Evolutionary conservation across 768 basidiomycete species (phyloP).

Genomic region (Pleurotus platypus): DNA sequence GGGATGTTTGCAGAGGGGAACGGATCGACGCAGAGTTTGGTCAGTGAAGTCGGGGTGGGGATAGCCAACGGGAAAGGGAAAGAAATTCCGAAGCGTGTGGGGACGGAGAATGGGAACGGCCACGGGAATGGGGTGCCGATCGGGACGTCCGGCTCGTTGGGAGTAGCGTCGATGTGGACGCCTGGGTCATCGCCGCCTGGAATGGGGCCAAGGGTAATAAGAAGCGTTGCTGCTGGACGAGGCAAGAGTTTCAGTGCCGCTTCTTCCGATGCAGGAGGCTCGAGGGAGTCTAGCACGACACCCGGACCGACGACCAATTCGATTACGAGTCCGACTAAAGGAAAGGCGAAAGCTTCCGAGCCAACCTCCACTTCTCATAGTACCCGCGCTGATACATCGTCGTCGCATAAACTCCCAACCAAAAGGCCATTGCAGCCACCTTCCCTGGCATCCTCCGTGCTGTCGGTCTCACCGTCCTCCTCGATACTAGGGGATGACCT

Average conservation of each 20-base stretch:
- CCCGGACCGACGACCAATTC: not conserved
- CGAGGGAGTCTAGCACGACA: not conserved
- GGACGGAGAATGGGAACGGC: not conserved
- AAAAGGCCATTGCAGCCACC: slow-evolving; percentile 2
- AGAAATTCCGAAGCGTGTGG: not conserved
- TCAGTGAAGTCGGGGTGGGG: slow-evolving; percentile 23
- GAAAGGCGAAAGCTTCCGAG: not conserved
- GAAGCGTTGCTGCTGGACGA: slow-evolving; percentile 49
- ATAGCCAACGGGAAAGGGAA: slow-evolving; percentile 8
- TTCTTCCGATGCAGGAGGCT: slow-evolving; percentile 5
- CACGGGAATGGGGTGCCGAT: slow-evolving; percentile 12
- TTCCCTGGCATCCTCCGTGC: not conserved
- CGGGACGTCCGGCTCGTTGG: not conserved
- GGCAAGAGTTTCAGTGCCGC: slow-evolving; percentile 31
- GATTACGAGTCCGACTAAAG: not conserved
- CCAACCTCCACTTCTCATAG: not conserved
- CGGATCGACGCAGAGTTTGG: slow-evolving; percentile 45
- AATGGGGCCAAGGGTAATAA: slow-evolving; percentile 48
- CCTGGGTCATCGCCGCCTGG: slow-evolving; percentile 4
- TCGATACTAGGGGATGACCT: not conserved
- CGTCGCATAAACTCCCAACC: not conserved
- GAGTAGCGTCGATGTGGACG: slow-evolving; percentile 6
- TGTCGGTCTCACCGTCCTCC: not conserved
- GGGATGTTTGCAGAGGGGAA: slow-evolving; percentile 8
- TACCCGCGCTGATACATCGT: not conserved